Evolutionary conservation across 768 basidiomycete species (phyloP).

Genomic region (Trametes cinnabarina): DNA sequence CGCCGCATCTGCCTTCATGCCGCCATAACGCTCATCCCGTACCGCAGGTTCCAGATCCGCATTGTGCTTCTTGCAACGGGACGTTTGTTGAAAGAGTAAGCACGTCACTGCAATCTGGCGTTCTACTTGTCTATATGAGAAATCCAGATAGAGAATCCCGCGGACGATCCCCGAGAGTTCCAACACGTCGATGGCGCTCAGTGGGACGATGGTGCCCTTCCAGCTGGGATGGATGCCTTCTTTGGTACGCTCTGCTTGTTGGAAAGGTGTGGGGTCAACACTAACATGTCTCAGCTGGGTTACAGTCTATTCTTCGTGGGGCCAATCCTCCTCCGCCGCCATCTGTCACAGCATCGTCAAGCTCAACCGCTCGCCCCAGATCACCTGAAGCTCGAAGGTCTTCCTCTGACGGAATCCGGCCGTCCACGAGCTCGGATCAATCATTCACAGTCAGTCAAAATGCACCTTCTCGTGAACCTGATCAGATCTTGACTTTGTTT

Average conservation of each 20-base stretch:
- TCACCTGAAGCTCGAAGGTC: background rate
- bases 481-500: slow-evolving; percentile 13
- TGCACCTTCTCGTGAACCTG: background rate
- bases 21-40: slow-evolving; percentile 7
- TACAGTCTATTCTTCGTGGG: slow-evolving; percentile 19
- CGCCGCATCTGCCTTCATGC: slow-evolving; percentile 1
- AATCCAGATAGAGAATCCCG: slow-evolving; percentile 66
- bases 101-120: background rate
- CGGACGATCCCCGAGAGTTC: slow-evolving; percentile 75
- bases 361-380: background rate
- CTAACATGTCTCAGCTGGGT: slow-evolving; percentile 12
- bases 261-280: background rate
- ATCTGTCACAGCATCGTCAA: background rate
- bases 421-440: background rate
- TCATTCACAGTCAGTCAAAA: background rate
- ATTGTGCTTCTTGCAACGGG: slow-evolving; percentile 79
- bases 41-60: slow-evolving; percentile 72
- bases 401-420: background rate
- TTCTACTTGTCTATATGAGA: background rate
- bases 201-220: slow-evolving; percentile 25
- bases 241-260: slow-evolving; percentile 38
- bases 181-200: slow-evolving; percentile 34
- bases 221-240: slow-evolving; percentile 41
- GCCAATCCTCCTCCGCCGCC: background rate
- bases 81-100: slow-evolving; percentile 80